Conservation (phyloP, 139 green algal species). For the Diplosphaera chodatii region DNA sequence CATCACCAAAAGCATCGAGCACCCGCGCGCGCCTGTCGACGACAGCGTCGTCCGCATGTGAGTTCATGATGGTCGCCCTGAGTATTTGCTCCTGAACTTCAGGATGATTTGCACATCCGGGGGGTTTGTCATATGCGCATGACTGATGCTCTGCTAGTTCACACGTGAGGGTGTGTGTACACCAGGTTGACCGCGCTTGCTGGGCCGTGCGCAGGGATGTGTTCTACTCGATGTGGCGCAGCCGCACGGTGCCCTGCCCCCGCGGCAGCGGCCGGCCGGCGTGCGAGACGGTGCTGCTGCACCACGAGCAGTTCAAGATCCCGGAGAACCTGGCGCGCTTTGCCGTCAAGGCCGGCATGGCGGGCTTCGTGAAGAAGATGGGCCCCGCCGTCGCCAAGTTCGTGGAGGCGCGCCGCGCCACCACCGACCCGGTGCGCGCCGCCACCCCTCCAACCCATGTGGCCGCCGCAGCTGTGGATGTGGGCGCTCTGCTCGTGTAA, state of each 20-base stretch:
- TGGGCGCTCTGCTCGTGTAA: no score
- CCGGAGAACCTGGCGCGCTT: conserved; percentile 69
- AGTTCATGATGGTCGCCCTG: no score
- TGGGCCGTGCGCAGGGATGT: conserved; percentile 7
- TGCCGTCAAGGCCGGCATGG: conserved; percentile 74
- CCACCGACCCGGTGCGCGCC: conserved; percentile 15
- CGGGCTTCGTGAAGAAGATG: conserved; percentile 79
- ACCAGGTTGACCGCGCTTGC: no score
- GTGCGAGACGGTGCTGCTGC: conserved; percentile 75
- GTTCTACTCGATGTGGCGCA: conserved; percentile 53
- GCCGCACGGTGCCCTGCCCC: conserved; percentile 56
- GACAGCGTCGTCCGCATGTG: conserved; percentile 34
- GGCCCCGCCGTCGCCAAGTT: conserved; percentile 49
- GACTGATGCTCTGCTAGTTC: no score
- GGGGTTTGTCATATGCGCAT: no score
- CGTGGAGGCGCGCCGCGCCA: conserved; percentile 44
- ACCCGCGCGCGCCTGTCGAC: conserved; percentile 26
- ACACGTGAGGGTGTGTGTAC: no score
- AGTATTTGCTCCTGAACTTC: no score
- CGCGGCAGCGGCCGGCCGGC: conserved; percentile 48
- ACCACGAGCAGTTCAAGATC: conserved; percentile 88
- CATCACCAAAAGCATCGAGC: conserved; percentile 36
- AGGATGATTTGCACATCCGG: no score
- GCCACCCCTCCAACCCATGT: no score
- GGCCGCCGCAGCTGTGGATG: no score